A percentile compares a stretch with the other conserved stretches of the same genome.
These are phyloP conservation scores for Turritis glabra DNA, from an alignment of 345 rosid genomes.

Conservation along the genomic window DNA sequence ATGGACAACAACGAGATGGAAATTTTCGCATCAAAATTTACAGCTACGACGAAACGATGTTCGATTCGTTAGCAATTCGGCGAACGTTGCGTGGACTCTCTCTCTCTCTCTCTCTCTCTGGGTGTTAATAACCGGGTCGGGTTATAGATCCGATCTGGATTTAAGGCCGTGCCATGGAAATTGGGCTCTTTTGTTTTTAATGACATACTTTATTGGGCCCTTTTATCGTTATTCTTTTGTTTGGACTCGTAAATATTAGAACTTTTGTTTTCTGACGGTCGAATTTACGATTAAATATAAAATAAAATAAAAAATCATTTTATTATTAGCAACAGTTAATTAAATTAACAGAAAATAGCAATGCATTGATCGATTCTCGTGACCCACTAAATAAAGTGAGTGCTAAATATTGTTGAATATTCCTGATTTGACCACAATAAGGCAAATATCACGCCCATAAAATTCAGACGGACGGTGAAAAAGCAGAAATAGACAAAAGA, in stretches of 20 bases:
- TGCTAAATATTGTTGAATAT: slow-evolving; percentile 25
- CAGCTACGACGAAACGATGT: slow-evolving; percentile 16
- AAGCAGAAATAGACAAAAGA: neutral
- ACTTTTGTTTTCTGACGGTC: neutral
- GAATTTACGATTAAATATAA: neutral
- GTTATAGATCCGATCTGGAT: neutral
- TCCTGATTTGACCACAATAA: slow-evolving; percentile 11
- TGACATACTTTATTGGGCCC: neutral
- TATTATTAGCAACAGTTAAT: neutral
- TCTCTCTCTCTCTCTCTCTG: neutral
- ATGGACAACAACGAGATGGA: neutral
- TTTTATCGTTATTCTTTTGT: too few species aligned
- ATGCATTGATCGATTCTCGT: slow-evolving; percentile 12
- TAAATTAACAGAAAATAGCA: neutral
- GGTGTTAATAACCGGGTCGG: slow-evolving; percentile 28
- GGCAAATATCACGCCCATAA: slow-evolving; percentile 6
- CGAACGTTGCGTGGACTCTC: slow-evolving; percentile 37
- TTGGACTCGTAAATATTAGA: too few species aligned
- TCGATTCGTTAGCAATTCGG: slow-evolving; percentile 35
- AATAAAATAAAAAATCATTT: neutral
- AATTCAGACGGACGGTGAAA: slow-evolving; percentile 5
- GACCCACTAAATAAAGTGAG: slow-evolving; percentile 19
- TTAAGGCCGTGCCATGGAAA: neutral
- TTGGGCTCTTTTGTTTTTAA: neutral
- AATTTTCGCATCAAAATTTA: neutral